phyloP scores from a whole-genome alignment of 139 green algal genomes.

The Chlamydomonas sphaeroides region DNA sequence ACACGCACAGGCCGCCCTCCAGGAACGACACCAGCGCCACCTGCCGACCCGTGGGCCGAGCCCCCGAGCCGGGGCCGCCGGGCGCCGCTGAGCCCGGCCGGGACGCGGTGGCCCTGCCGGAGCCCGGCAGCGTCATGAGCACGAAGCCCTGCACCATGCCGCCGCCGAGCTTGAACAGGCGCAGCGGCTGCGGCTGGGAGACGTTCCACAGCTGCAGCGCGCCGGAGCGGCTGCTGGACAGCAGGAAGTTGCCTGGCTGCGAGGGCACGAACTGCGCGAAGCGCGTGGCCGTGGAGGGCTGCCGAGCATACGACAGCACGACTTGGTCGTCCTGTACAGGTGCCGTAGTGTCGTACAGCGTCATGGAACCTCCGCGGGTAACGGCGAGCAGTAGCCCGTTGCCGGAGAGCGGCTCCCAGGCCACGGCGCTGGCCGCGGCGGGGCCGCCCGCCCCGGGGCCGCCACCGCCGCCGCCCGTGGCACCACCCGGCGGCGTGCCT shows the following conservation, averaged over 20 bases:
- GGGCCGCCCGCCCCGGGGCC: neutral
- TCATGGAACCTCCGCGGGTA: neutral
- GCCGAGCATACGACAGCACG: constrained; percentile 50
- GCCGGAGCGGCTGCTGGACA: constrained; percentile 40
- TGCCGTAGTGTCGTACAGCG: constrained; percentile 19
- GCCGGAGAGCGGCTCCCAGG: constrained; percentile 26
- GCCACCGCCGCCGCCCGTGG: neutral
- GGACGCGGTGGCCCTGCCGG: neutral
- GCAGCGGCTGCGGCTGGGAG: constrained; percentile 48
- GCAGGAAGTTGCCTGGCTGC: constrained; percentile 59
- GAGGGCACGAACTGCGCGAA: constrained; percentile 42
- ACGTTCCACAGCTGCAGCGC: constrained; percentile 69
- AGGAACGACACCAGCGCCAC: constrained; percentile 47
- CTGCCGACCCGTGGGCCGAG: neutral
- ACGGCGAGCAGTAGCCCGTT: constrained; percentile 34
- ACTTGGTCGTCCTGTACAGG: neutral
- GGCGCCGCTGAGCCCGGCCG: neutral
- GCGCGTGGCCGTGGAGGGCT: constrained; percentile 45
- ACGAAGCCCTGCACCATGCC: constrained; percentile 34
- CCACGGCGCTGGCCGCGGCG: neutral
- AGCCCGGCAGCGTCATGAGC: neutral
- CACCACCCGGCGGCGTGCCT: too few species aligned
- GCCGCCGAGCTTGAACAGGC: constrained; percentile 41
- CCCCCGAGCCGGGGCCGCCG: too few species aligned
- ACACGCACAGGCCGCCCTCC: constrained; percentile 44